Evolutionary conservation across 352 stramenopile species (phyloP).

Genomic region (Phytophthora meadii): DNA sequence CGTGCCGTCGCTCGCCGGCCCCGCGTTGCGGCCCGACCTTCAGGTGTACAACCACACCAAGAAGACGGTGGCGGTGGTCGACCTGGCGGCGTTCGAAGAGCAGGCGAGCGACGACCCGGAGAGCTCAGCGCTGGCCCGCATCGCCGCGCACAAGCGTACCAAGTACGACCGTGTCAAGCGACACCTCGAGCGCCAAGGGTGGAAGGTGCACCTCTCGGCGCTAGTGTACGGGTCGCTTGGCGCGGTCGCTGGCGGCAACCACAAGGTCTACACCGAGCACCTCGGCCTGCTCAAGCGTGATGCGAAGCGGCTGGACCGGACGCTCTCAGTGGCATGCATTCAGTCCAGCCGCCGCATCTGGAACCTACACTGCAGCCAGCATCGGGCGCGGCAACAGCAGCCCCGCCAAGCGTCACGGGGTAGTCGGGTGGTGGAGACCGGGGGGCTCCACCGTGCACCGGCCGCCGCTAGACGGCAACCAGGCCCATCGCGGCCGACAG

Average conservation of each 20-base stretch:
- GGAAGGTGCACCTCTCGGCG: slow-evolving; percentile 10
- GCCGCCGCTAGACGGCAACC: slow-evolving; percentile 6
- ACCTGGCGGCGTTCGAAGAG: neutral
- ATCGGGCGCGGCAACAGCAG: slow-evolving; percentile 7
- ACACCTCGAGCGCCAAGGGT: slow-evolving; percentile 7
- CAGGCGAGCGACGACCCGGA: neutral
- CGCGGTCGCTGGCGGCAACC: neutral
- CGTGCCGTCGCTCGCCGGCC: neutral
- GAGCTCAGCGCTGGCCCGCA: neutral
- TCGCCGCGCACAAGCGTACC: neutral
- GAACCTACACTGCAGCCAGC: slow-evolving; percentile 8
- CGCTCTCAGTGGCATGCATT: slow-evolving; percentile 9
- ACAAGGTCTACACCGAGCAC: slow-evolving; percentile 4
- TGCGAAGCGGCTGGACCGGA: slow-evolving; percentile 10
- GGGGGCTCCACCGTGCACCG: slow-evolving; percentile 9
- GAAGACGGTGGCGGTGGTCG: neutral
- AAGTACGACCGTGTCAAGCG: neutral
- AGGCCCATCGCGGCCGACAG: too few relatives aligned
- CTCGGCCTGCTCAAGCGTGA: slow-evolving; percentile 12
- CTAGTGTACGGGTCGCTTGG: slow-evolving; percentile 18
- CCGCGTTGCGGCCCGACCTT: slow-evolving; percentile 17
- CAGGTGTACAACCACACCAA: slow-evolving; percentile 4
- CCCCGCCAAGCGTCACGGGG: slow-evolving; percentile 7
- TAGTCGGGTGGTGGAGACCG: slow-evolving; percentile 14
- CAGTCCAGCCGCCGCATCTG: slow-evolving; percentile 15